phyloP scores from a whole-genome alignment of 2,329 filamentous ascomycete species.

The Sarocladium brachiariae region DNA sequence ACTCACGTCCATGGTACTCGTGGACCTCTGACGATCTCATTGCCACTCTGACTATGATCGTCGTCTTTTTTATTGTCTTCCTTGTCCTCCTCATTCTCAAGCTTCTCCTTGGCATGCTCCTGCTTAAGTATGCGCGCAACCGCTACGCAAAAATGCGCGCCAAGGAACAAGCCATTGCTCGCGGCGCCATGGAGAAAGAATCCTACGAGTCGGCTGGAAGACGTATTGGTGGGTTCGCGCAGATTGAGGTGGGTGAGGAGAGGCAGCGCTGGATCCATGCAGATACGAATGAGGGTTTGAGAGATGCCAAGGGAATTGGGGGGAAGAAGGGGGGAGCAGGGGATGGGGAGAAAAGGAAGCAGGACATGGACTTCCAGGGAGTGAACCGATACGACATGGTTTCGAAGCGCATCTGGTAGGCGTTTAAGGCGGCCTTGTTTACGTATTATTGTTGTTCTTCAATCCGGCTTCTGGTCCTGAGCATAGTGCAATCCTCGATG shows the following conservation, averaged over 20 bases:
- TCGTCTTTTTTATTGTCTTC: conserved; percentile 80
- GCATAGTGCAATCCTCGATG: background rate
- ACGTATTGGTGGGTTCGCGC: conserved; percentile 73
- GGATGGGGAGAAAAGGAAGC: conserved; percentile 36
- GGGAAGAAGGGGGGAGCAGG: conserved; percentile 44
- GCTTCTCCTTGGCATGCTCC: conserved; percentile 78
- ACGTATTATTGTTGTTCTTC: too few relatives aligned
- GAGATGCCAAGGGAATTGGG: conserved; percentile 44
- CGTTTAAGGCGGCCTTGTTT: conserved; percentile 5
- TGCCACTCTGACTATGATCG: conserved; percentile 70
- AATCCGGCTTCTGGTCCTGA: background rate
- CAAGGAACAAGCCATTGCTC: conserved; percentile 47
- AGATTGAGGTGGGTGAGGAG: conserved; percentile 84
- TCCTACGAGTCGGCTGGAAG: conserved; percentile 64
- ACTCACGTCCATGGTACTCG: conserved; percentile 38
- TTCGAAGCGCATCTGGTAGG: conserved; percentile 90
- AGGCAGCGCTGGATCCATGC: conserved; percentile 79
- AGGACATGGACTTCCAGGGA: conserved; percentile 47
- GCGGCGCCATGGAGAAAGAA: conserved; percentile 41
- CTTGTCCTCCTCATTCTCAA: conserved; percentile 79
- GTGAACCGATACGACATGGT: conserved; percentile 89
- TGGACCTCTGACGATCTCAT: conserved; percentile 69
- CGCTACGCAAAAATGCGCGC: conserved; percentile 77
- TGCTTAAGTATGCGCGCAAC: conserved; percentile 71
- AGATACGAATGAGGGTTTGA: conserved; percentile 69